Base-by-base conservation (phyloP, 1,284 basidiomycete genomes). In the Takashimella koratensis region DNA sequence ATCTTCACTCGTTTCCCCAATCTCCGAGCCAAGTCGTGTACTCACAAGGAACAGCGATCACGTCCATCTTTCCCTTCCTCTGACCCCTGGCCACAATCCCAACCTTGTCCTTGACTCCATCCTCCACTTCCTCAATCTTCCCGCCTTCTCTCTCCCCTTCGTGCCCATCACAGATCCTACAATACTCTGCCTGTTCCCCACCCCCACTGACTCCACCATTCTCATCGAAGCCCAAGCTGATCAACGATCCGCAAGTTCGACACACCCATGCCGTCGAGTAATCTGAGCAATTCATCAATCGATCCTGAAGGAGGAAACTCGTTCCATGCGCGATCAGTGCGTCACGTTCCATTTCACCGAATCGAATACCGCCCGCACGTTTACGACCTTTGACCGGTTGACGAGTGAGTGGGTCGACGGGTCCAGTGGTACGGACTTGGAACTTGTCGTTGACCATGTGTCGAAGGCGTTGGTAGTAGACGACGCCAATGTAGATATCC, bases 381-480 rank as follows among this genome's bases (percentile, higher is more conserved):
- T 98, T 98, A 60, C 96, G 87, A 54, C 96, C 96, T 84, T 98
- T 98, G 70, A 99, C 90, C 45, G 96, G 96, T 75, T 98, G 96
- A 62, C 93, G 84, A 4, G 96, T 99, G 44, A 98, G 79, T 23
- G 88, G 86, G 77, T 98, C 95, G 39, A 98, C 91, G 10, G 94
- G 94, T 3, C 96, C 96, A 23, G 93, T 98, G 24, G 96, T 98
- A 65, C 96, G 86, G 36, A 98, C 94, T 79, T 99, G 96, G 83
- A 95, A 98, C 79, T 99, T 98, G 81, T 99, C 96, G 67, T 97
- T 83, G 51, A 99, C 96, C 96, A 98, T 98, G 83, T 98, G 96
- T 65, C 96, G 86, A 57, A 99, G 81, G 57, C 96, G 87, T 76
- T 99, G 96, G 77, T 99, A 99, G 79, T 97, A 98, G 49, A 98